A percentile compares a stretch with the other conserved stretches of the same genome.
These are phyloP conservation scores for Neofusicoccum kwambonambiense DNA, from an alignment of 2,329 filamentous ascomycete species.

Conservation along the genomic window DNA sequence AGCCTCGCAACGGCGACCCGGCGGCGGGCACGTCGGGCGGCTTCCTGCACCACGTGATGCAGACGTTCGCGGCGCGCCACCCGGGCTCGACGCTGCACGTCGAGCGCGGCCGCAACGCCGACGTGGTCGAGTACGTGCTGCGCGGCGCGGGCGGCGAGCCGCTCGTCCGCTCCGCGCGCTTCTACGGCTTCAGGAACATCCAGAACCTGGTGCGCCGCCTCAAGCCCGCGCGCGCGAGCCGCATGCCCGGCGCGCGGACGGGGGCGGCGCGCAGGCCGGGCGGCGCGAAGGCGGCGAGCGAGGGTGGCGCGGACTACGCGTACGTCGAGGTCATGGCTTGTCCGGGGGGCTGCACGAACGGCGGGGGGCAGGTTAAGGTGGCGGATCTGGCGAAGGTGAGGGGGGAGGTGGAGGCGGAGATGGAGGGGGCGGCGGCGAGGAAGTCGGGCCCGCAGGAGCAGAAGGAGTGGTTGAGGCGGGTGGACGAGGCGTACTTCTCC, in stretches of 20 bases:
- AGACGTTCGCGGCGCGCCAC: conserved; percentile 67
- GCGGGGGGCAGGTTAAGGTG: conserved; percentile 90
- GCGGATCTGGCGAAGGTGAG: conserved; percentile 64
- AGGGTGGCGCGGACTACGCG: conserved; percentile 66
- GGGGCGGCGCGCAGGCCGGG: conserved; percentile 59
- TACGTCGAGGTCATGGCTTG: conserved; percentile 99
- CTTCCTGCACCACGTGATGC: conserved; percentile 81
- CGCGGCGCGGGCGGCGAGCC: conserved; percentile 34
- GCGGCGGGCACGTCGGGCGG: conserved; percentile 75
- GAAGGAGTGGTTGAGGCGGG: conserved; percentile 61
- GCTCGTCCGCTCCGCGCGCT: conserved; percentile 62
- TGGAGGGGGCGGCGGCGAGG: conserved; percentile 33
- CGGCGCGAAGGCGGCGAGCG: conserved; percentile 61
- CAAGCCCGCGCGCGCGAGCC: conserved; percentile 74
- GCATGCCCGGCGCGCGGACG: conserved; percentile 32
- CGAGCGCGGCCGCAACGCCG: conserved; percentile 78
- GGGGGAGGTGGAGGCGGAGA: conserved; percentile 26
- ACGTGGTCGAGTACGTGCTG: conserved; percentile 86
- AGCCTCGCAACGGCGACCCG: conserved; percentile 39
- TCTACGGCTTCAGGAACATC: conserved; percentile 97
- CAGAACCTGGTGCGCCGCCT: conserved; percentile 93
- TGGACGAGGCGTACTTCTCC: conserved; percentile 80
- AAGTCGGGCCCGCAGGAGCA: conserved; percentile 75
- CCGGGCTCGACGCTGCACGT: conserved; percentile 69
- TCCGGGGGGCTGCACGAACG: conserved; percentile 97